Evolutionary conservation across 805 yeast genomes (phyloP), one percentile per base, ranked within the genome.

Genomic region (Metschnikowia koreensis): DNA sequence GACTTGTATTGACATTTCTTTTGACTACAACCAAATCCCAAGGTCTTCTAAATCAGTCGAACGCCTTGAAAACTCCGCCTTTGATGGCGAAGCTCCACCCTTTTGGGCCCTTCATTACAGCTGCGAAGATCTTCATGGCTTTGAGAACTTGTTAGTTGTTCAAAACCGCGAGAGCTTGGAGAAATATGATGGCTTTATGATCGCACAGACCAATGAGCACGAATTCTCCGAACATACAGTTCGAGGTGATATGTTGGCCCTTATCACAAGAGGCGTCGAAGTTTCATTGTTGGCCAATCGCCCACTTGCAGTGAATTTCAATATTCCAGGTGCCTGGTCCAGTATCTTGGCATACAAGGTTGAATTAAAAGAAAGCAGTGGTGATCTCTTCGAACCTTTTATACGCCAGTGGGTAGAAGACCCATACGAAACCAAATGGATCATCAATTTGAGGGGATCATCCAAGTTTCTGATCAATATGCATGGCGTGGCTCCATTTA

Each of bases 401-500:
- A 66, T 87, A 3, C 76, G 90, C 51, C 97, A 91, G 66, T 79
- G 80, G 70, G 71, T 81, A 4, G 70, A 74, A 10, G 83, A 82
- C 36, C 87, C 88, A 0, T 77, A 71, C 58, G 97, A 92, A 64
- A 78, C 89, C 0, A 90, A 89, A 68, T 92, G 93, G 91, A 87
- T 84, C 60, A 67, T 86, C 8, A 77, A 84, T 50, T 53, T 84
- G 0, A 64, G 71, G 7, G 64, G 71, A 4, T 65, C 72, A 17
- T 64, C 73, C 13, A 34, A 37, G 17, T 36, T 69, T 7, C 54
- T 52, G 17, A 41, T 69, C 29, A 66, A 73, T n/a, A 66, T 73
- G 52, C 93, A 88, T 62, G 86, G 88, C 29, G 76, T 82, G 26
- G 83, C 94, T 0, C 93, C 92, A 2, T 87, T 70, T 60, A 78